Percentiles rank a stretch among this genome's conserved stretches.
Evolutionary conservation across 441 rosid genomes (phyloP).

Genomic region (Melastoma candidum): DNA sequence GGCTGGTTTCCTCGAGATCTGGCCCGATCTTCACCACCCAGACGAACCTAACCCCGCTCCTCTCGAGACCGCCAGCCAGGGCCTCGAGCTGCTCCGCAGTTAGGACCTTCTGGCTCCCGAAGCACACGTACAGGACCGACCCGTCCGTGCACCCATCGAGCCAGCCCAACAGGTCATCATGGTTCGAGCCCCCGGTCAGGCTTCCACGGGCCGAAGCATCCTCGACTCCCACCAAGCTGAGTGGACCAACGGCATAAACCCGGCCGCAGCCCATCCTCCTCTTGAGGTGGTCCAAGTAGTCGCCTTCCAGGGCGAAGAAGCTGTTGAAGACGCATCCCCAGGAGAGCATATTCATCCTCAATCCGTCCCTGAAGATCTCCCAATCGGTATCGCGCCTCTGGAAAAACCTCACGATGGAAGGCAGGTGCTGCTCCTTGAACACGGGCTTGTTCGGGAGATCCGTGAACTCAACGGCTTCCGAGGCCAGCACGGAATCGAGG

Average conservation of each 20-base stretch:
- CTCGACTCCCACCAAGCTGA: slow-evolving; percentile 26
- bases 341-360: slow-evolving; percentile 22
- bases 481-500: slow-evolving; percentile 1
- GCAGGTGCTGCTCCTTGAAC: slow-evolving; percentile 36
- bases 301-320: slow-evolving; percentile 28
- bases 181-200: slow-evolving; percentile 11
- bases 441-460: slow-evolving; percentile 35
- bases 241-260: slow-evolving; percentile 40
- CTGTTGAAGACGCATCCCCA: slow-evolving; percentile 40
- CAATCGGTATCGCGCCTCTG: slow-evolving; percentile 21
- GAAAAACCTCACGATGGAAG: slow-evolving; percentile 24
- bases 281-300: slow-evolving; percentile 23
- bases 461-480: slow-evolving; percentile 19
- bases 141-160: slow-evolving; percentile 36
- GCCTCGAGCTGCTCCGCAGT: slow-evolving; percentile 31
- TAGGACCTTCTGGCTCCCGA: slow-evolving; percentile 43
- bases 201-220: slow-evolving; percentile 29
- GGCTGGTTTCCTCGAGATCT: slow-evolving; percentile 12
- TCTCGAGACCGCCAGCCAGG: slow-evolving; percentile 35
- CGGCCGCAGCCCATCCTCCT: slow-evolving; percentile 21
- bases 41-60: slow-evolving; percentile 31
- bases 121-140: slow-evolving; percentile 43
- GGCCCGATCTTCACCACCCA: slow-evolving; percentile 39
- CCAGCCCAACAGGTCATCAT: slow-evolving; percentile 24
- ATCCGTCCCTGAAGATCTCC: slow-evolving; percentile 14